Percentiles rank a stretch among this genome's conserved stretches.
These are phyloP conservation scores for Glaciozyma martinii DNA, from an alignment of 768 basidiomycete genomes.

Conservation along the genomic window DNA sequence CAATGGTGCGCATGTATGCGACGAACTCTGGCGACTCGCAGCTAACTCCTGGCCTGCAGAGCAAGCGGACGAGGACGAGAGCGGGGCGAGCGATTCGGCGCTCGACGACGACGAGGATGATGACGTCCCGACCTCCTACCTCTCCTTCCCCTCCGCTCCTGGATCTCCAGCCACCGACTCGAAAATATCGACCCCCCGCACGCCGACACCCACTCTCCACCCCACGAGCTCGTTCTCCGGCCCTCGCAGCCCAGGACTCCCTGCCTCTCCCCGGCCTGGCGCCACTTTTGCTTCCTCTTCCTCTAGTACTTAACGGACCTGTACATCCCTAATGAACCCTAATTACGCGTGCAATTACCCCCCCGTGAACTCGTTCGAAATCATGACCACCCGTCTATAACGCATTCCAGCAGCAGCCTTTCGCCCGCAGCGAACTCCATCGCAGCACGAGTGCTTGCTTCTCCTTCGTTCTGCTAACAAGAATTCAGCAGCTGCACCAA, in stretches of 20 bases:
- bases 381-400: neutral
- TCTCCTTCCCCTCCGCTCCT: neutral
- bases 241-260: neutral
- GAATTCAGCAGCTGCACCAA: neutral
- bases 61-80: neutral
- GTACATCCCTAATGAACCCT: no score
- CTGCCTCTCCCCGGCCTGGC: neutral
- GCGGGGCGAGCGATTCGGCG: neutral
- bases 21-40: neutral
- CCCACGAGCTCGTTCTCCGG: neutral
- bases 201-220: neutral
- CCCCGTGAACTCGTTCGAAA: neutral
- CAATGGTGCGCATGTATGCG: constrained; percentile 3
- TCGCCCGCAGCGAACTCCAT: constrained; percentile 9
- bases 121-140: neutral
- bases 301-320: neutral
- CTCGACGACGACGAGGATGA: neutral
- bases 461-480: neutral
- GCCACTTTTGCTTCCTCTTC: neutral
- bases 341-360: neutral
- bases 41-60: neutral
- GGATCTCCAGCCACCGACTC: neutral
- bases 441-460: neutral
- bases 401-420: constrained; percentile 4
- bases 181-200: neutral